phyloP scores from a whole-genome alignment of 2,329 filamentous ascomycete genomes.

The Xylaria sp. region DNA sequence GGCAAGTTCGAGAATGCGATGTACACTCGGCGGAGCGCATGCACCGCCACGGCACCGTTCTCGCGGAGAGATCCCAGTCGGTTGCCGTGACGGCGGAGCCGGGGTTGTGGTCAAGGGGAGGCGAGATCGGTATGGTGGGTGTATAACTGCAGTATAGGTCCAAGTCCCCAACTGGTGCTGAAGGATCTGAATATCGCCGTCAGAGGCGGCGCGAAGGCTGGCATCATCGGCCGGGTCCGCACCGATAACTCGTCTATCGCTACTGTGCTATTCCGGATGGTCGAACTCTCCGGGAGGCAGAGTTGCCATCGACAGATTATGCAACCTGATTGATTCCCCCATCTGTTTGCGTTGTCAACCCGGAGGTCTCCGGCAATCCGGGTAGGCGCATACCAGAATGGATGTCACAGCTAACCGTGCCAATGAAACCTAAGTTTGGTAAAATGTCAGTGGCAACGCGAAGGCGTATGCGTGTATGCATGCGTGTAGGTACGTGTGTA shows the following conservation, averaged over 20 bases:
- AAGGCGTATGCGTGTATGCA: too few species aligned
- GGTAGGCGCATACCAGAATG: too few species aligned
- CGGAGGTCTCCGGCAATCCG: too few species aligned
- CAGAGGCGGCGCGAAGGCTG: conserved; percentile 65
- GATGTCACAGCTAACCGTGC: too few species aligned
- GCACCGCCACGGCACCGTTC: conserved; percentile 67
- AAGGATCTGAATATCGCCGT: conserved; percentile 67
- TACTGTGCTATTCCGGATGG: conserved; percentile 69
- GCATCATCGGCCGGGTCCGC: conserved; percentile 74
- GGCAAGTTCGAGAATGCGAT: conserved; percentile 72
- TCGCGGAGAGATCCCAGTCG: conserved; percentile 66
- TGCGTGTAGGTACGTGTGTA: too few species aligned
- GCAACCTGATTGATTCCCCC: too few species aligned
- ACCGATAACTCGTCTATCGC: conserved; percentile 77
- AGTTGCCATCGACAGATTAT: conserved; percentile 69
- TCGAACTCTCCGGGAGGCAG: conserved; percentile 72
- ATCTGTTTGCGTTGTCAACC: too few species aligned
- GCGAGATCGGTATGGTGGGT: conserved; percentile 67
- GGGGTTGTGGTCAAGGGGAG: conserved; percentile 67
- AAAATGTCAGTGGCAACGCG: too few species aligned
- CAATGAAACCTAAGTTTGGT: too few species aligned
- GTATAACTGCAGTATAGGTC: conserved; percentile 71
- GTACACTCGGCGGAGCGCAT: conserved; percentile 70
- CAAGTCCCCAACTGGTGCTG: conserved; percentile 68
- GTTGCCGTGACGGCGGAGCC: conserved; percentile 49